phyloP scores from a whole-genome alignment of 2,329 filamentous ascomycete genomes.

The Trichophyton mentagrophytes region DNA sequence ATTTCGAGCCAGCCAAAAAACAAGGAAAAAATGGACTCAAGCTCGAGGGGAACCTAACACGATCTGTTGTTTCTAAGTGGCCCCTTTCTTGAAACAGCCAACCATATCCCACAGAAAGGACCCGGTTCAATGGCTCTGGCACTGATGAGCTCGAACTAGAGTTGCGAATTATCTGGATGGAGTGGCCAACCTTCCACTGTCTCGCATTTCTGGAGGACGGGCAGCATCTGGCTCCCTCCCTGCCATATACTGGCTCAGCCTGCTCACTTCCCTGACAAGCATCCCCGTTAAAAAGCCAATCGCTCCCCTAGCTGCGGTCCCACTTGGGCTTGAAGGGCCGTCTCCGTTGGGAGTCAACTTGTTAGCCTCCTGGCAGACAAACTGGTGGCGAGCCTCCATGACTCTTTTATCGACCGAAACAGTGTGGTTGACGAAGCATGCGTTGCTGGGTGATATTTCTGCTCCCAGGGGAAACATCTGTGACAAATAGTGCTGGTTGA shows the following conservation, averaged over 20 bases:
- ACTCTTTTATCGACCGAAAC: slow-evolving; percentile 8
- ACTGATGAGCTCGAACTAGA: not conserved
- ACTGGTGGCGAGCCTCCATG: slow-evolving; percentile 1
- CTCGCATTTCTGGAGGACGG: not conserved
- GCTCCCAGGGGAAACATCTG: slow-evolving; percentile 28
- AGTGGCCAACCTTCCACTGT: not conserved
- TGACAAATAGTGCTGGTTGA: slow-evolving; percentile 36
- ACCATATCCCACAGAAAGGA: not conserved
- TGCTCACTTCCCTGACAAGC: slow-evolving; percentile 13
- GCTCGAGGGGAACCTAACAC: not conserved
- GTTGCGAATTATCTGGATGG: not conserved
- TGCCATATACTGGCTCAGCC: slow-evolving; percentile 14
- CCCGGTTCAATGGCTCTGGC: slow-evolving; percentile 1
- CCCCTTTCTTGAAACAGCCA: not conserved
- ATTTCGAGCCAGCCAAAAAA: not conserved
- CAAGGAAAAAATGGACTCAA: not conserved
- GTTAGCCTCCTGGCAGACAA: not conserved
- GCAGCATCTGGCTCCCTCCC: slow-evolving; percentile 18
- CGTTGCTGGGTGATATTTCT: not conserved
- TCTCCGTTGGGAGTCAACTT: not conserved
- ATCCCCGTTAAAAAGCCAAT: slow-evolving; percentile 1
- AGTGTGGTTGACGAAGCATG: slow-evolving; percentile 10
- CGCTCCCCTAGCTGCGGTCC: not conserved
- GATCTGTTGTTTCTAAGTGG: not conserved
- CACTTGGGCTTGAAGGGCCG: not conserved